A percentile compares a stretch with the other conserved stretches of the same genome.
These are phyloP conservation scores for Pyronema domesticum DNA, from an alignment of 495 filamentous ascomycete species.

Conservation along the genomic window DNA sequence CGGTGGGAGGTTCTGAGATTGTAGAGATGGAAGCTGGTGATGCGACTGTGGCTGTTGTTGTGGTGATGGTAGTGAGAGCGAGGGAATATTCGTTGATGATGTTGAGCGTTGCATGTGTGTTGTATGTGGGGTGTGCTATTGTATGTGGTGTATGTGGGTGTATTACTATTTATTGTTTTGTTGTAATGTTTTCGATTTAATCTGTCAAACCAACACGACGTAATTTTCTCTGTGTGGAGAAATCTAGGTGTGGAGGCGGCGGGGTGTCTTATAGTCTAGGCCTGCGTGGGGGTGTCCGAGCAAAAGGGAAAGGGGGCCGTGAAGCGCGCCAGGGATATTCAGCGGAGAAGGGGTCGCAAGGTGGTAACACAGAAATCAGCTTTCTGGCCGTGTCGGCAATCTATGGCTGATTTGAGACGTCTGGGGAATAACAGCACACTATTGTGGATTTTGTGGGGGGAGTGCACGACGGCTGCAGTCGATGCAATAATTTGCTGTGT, in stretches of 20 bases:
- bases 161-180: background rate
- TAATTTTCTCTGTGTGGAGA: constrained; percentile 3
- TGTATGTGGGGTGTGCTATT: background rate
- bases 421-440: constrained; percentile 1
- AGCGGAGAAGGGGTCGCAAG: background rate
- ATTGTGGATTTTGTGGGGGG: background rate
- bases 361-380: constrained; percentile 1
- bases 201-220: background rate
- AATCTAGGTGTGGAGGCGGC: constrained; percentile 4
- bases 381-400: constrained; percentile 3
- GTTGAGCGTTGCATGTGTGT: constrained; percentile 5
- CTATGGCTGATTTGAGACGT: background rate
- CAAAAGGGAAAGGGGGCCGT: constrained; percentile 3
- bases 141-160: background rate
- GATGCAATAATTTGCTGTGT: background rate
- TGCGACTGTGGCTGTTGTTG: constrained; percentile 5
- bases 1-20: constrained; percentile 1
- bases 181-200: background rate
- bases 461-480: background rate
- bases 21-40: constrained; percentile 1
- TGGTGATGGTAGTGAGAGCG: background rate
- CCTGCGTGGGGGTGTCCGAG: background rate
- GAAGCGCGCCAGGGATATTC: background rate
- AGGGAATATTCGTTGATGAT: constrained; percentile 5
- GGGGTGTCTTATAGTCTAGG: constrained; percentile 7